Conservation (phyloP, 768 basidiomycete species). For the Saitozyma sp. region DNA sequence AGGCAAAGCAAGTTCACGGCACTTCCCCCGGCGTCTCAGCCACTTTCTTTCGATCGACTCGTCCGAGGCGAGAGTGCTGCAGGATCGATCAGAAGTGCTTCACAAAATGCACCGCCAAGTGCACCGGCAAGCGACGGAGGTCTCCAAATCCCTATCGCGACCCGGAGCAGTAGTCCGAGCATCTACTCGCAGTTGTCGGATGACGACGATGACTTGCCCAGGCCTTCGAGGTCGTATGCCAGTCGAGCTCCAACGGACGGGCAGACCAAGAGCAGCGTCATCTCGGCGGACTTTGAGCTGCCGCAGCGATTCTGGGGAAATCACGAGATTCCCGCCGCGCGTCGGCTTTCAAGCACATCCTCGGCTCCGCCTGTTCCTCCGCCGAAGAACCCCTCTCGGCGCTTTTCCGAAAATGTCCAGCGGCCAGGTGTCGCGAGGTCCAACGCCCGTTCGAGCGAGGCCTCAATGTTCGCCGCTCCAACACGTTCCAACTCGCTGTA, state of each 20-base stretch:
- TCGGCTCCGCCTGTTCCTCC: constrained; percentile 1
- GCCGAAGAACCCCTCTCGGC: not conserved
- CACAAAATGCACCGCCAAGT: constrained; percentile 5
- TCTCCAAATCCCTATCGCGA: constrained; percentile 5
- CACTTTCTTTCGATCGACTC: constrained; percentile 33
- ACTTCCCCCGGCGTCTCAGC: constrained; percentile 28
- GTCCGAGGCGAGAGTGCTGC: constrained; percentile 10
- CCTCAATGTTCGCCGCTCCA: too few relatives aligned
- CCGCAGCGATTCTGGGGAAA: too few relatives aligned
- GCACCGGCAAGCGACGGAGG: constrained; percentile 11
- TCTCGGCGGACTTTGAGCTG: too few relatives aligned
- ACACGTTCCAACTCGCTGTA: too few relatives aligned
- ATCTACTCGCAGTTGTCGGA: constrained; percentile 30
- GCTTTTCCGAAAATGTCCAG: not conserved
- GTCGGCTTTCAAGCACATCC: too few relatives aligned
- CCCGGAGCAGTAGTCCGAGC: constrained; percentile 13
- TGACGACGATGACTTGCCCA: constrained; percentile 17
- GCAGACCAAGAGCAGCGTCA: not conserved
- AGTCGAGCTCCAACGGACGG: not conserved
- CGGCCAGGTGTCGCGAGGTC: too few relatives aligned
- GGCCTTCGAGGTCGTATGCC: constrained; percentile 37
- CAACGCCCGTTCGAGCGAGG: too few relatives aligned
- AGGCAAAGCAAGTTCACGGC: constrained; percentile 34
- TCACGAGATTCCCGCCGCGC: too few relatives aligned
- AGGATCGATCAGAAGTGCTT: not conserved